These are phyloP conservation scores for Pseudopyricularia javanii DNA, from an alignment of 2,329 filamentous ascomycete species.

Conservation along the genomic window DNA sequence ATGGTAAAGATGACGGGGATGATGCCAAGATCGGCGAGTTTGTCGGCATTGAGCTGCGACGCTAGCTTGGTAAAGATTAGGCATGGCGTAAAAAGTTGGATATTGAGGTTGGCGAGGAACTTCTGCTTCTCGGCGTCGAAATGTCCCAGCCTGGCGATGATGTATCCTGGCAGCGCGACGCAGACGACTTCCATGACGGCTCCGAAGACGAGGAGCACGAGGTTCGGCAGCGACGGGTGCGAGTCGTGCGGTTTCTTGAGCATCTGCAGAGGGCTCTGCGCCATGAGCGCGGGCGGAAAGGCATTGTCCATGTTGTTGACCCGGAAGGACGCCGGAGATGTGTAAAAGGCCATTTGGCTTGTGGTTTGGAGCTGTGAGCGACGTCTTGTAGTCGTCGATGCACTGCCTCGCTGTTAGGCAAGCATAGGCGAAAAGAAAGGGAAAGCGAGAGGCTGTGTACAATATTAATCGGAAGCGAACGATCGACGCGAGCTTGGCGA, in stretches of 20 bases:
- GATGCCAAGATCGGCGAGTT: conserved; percentile 78
- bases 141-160: conserved; percentile 78
- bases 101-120: conserved; percentile 91
- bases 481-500: too few relatives aligned
- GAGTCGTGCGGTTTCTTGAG: conserved; percentile 30
- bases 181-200: conserved; percentile 92
- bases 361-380: background rate
- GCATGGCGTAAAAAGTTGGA: conserved; percentile 92
- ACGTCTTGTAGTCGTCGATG: background rate
- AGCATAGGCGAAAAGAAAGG: background rate
- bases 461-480: too few relatives aligned
- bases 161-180: conserved; percentile 86
- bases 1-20: conserved; percentile 91
- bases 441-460: background rate
- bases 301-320: conserved; percentile 14
- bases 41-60: conserved; percentile 83
- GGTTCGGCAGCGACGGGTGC: conserved; percentile 55
- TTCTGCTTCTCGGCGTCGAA: conserved; percentile 96
- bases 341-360: conserved; percentile 9
- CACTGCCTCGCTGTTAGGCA: too few relatives aligned
- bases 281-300: conserved; percentile 10
- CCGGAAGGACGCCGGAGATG: conserved; percentile 32
- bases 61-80: conserved; percentile 96
- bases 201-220: conserved; percentile 80
- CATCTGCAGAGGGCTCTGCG: conserved; percentile 25